Evolutionary conservation across 306 rosid species (phyloP).

Genomic region (Oemleria cerasiformis): DNA sequence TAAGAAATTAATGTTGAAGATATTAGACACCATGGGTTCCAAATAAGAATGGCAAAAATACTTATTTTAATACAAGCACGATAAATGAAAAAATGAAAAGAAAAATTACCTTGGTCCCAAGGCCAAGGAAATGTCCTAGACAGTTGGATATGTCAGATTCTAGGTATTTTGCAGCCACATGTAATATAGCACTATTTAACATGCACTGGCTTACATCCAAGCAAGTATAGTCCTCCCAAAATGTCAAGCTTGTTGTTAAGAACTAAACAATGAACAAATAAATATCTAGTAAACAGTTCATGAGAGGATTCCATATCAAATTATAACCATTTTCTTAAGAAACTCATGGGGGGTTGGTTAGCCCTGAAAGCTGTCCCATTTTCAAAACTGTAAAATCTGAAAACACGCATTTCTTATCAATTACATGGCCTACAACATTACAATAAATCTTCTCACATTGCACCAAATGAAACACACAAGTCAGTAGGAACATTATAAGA

Average conservation of each 20-base stretch:
- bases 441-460: neutral
- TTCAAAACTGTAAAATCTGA: neutral
- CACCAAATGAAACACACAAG: neutral
- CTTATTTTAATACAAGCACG: neutral
- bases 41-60: constrained; percentile 11
- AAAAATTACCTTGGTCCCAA: constrained; percentile 62
- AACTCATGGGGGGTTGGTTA: neutral
- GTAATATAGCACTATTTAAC: constrained; percentile 61
- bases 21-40: constrained; percentile 6
- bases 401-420: neutral
- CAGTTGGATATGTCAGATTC: constrained; percentile 43
- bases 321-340: neutral
- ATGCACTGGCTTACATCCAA: constrained; percentile 82
- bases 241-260: constrained; percentile 68
- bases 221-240: constrained; percentile 92
- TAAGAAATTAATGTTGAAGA: constrained; percentile 16
- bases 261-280: constrained; percentile 18
- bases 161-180: constrained; percentile 45
- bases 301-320: neutral
- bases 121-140: constrained; percentile 52
- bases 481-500: neutral
- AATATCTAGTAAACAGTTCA: neutral
- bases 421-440: neutral
- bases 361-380: neutral
- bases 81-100: neutral